Evolutionary conservation across 805 yeast species (phyloP).

Genomic region (Ogataea trehaloabstinens): DNA sequence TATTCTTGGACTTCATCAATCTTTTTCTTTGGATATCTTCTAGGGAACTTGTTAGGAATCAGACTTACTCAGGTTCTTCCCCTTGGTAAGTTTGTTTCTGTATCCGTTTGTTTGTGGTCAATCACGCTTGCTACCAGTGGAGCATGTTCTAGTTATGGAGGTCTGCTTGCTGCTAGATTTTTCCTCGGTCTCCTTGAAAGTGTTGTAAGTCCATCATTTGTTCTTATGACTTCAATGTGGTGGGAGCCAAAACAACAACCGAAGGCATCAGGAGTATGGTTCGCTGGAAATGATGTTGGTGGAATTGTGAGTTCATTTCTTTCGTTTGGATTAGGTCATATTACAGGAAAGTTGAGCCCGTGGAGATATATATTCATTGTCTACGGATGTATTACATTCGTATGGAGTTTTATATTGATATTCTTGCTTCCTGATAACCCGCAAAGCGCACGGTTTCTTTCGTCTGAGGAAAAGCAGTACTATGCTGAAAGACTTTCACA

Average conservation of each 20-base stretch:
- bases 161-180: slow-evolving; percentile 47
- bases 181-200: slow-evolving; percentile 53
- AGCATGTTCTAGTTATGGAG: slow-evolving; percentile 37
- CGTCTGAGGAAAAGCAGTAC: slow-evolving; percentile 39
- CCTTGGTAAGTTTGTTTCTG: slow-evolving; percentile 48
- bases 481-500: slow-evolving; percentile 51
- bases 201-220: slow-evolving; percentile 55
- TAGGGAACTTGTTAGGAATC: slow-evolving; percentile 51
- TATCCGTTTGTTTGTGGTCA: slow-evolving; percentile 63
- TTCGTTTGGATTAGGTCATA: slow-evolving; percentile 51
- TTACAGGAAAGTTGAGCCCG: slow-evolving; percentile 40
- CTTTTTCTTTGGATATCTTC: slow-evolving; percentile 56
- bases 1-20: slow-evolving; percentile 35
- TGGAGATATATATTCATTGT: slow-evolving; percentile 65
- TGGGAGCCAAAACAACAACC: slow-evolving; percentile 49
- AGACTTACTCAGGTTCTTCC: slow-evolving; percentile 53
- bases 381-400: slow-evolving; percentile 57
- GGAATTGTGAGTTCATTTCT: slow-evolving; percentile 48
- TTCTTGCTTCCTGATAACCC: slow-evolving; percentile 48
- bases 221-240: slow-evolving; percentile 56
- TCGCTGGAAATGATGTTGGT: slow-evolving; percentile 46
- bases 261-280: slow-evolving; percentile 37
- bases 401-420: slow-evolving; percentile 26
- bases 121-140: slow-evolving; percentile 54
- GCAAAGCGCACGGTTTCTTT: slow-evolving; percentile 41